These are phyloP conservation scores for Vitis hybrid DNA, from an alignment of 177 flowering plant genomes.

Conservation along the genomic window DNA sequence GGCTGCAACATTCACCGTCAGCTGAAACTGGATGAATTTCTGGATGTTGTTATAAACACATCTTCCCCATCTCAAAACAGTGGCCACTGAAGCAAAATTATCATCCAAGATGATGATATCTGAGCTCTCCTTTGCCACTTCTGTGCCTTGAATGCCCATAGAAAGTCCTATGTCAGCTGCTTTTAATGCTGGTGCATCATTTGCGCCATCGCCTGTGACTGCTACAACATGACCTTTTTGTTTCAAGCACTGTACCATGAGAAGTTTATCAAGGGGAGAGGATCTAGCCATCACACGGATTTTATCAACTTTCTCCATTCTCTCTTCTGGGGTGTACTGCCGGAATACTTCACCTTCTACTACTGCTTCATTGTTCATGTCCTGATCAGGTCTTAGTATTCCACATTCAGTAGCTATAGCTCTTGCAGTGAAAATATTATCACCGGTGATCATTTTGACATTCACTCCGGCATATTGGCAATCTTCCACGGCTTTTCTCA, in stretches of 20 bases:
- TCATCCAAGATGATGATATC: constrained; percentile 53
- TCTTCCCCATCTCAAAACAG: constrained; percentile 51
- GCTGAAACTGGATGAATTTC: constrained; percentile 66
- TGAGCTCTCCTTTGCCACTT: constrained; percentile 53
- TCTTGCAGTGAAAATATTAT: constrained; percentile 51
- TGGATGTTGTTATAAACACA: constrained; percentile 62
- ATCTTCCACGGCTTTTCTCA: constrained; percentile 37
- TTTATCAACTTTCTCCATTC: constrained; percentile 42
- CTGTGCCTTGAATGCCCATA: constrained; percentile 64
- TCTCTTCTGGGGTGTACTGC: constrained; percentile 35
- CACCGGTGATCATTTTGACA: constrained; percentile 61
- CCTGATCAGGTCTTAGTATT: constrained; percentile 30
- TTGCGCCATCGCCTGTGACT: constrained; percentile 51
- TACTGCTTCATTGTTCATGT: constrained; percentile 25
- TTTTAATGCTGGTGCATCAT: constrained; percentile 45
- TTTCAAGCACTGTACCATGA: constrained; percentile 52
- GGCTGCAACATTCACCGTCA: constrained; percentile 55
- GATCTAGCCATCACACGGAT: constrained; percentile 55
- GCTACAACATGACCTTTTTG: constrained; percentile 53
- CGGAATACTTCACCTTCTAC: constrained; percentile 50
- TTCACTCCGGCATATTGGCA: constrained; percentile 46
- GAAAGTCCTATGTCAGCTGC: constrained; percentile 63
- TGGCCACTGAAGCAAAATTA: constrained; percentile 49
- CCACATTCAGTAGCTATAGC: constrained; percentile 65
- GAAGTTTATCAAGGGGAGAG: constrained; percentile 47